Conservation (phyloP, 129 eudicot genomes). For the Apium graveolens region DNA sequence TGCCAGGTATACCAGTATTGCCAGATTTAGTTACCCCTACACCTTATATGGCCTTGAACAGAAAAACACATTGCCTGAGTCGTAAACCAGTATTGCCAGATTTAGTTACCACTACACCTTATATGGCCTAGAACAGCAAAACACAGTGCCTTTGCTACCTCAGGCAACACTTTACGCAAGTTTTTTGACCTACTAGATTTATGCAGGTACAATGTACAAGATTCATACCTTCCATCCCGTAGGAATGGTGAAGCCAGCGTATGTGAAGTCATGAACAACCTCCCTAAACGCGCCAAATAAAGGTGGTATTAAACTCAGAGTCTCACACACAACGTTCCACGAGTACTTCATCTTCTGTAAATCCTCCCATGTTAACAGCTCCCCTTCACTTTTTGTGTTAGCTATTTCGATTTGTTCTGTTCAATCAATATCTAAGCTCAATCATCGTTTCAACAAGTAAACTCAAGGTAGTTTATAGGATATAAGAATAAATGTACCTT, state of each 20-base stretch:
- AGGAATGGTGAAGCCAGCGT: constrained; percentile 10
- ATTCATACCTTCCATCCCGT: constrained; percentile 13
- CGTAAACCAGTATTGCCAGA: too few species aligned
- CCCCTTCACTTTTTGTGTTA: not conserved
- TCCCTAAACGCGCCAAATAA: constrained; percentile 4
- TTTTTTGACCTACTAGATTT: too few species aligned
- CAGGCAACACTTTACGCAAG: too few species aligned
- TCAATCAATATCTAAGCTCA: not conserved
- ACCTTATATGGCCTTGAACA: too few species aligned
- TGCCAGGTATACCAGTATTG: too few species aligned
- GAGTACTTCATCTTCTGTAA: constrained; percentile 11
- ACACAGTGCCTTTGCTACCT: too few species aligned
- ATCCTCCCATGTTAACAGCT: constrained; percentile 7
- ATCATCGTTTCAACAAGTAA: not conserved
- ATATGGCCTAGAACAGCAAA: too few species aligned
- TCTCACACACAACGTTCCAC: constrained; percentile 4
- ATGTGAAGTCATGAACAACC: not conserved
- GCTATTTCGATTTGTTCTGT: constrained; percentile 11
- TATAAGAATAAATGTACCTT: constrained; percentile 21
- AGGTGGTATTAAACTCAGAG: constrained; percentile 3
- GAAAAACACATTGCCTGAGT: too few species aligned
- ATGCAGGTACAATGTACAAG: not conserved
- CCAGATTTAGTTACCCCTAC: too few species aligned
- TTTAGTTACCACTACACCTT: too few species aligned
- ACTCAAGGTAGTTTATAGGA: not conserved